Conservation (phyloP, 148 eudicot genomes). For the Chenopodium album region DNA sequence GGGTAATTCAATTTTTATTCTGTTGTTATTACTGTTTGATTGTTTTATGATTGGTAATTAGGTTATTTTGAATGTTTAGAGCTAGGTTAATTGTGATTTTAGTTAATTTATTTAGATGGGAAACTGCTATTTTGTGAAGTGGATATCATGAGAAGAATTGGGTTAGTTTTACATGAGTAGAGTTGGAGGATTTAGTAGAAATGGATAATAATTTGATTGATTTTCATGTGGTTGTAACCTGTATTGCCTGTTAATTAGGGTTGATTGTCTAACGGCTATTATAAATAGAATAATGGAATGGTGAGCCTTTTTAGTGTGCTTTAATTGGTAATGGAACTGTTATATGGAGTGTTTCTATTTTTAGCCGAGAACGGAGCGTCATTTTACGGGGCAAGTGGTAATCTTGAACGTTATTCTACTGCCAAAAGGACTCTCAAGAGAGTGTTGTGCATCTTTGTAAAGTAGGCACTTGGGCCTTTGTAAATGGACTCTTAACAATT, state of each 20-base stretch:
- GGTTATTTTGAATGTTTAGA: neutral
- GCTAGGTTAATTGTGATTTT: neutral
- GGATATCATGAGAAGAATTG: neutral
- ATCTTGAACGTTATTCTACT: neutral
- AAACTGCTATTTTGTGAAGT: neutral
- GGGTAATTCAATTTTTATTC: conserved; percentile 40
- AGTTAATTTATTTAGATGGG: neutral
- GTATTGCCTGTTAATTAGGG: neutral
- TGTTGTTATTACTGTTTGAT: neutral
- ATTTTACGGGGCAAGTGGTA: neutral
- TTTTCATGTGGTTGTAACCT: neutral
- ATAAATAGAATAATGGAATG: neutral
- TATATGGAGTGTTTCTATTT: neutral
- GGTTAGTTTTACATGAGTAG: neutral
- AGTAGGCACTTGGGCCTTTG: neutral
- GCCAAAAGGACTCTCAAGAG: neutral
- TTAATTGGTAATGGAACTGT: neutral
- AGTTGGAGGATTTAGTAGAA: neutral
- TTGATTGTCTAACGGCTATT: neutral
- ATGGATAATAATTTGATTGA: neutral
- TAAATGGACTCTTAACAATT: neutral
- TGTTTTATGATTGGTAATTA: neutral
- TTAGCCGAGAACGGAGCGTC: neutral
- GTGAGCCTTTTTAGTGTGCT: neutral
- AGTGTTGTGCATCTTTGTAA: neutral